Percentiles rank a stretch among this genome's conserved stretches.
These are phyloP conservation scores for Fagus sylvatica DNA, from an alignment of 306 rosid genomes.

Conservation along the genomic window DNA sequence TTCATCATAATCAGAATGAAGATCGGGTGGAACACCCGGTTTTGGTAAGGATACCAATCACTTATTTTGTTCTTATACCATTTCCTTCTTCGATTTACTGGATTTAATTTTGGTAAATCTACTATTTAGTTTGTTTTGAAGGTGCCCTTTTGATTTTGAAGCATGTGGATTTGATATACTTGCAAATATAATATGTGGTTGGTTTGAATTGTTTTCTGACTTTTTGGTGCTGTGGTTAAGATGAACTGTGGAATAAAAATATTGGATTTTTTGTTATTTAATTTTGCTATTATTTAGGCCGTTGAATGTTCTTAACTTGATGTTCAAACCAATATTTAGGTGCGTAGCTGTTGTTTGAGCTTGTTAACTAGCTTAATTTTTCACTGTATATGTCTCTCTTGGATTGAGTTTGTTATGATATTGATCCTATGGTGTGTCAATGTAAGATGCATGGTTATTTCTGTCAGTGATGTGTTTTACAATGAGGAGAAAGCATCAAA, in stretches of 20 bases:
- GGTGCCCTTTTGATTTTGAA: slow-evolving; percentile 13
- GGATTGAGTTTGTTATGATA: background rate
- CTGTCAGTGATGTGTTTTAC: background rate
- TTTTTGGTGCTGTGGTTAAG: slow-evolving; percentile 2
- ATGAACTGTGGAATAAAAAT: background rate
- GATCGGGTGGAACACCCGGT: slow-evolving; percentile 67
- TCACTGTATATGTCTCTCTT: background rate
- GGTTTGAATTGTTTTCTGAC: slow-evolving; percentile 8
- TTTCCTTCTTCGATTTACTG: slow-evolving; percentile 11
- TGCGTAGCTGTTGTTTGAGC: background rate
- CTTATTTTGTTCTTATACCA: background rate
- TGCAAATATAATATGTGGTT: background rate
- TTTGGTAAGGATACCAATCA: slow-evolving; percentile 39
- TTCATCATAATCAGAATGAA: slow-evolving; percentile 81
- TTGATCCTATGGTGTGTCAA: background rate
- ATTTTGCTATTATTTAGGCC: background rate
- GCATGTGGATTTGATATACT: background rate
- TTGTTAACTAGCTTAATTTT: background rate
- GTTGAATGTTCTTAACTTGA: background rate
- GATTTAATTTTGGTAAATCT: background rate
- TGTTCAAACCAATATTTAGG: background rate
- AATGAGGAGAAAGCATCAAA: background rate
- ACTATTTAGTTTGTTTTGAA: background rate
- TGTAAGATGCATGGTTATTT: background rate
- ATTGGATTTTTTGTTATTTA: background rate